Evolutionary conservation across 495 filamentous ascomycete genomes (phyloP).

Genomic region (Xylaria nigripes): DNA sequence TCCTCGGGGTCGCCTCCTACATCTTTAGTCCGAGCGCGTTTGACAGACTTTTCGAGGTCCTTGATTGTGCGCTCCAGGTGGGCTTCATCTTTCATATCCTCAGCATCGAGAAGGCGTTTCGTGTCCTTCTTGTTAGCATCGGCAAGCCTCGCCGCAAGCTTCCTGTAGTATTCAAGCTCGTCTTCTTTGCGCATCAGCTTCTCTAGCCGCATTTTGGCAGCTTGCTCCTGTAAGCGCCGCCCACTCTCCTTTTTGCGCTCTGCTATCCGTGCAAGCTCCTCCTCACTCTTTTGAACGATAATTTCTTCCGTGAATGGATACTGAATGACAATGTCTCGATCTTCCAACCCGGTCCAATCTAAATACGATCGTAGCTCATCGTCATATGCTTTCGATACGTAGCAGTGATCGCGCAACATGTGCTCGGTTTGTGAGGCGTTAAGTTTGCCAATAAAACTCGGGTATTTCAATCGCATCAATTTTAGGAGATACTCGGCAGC

Average conservation of each 20-base stretch:
- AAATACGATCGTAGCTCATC: conserved; percentile 64
- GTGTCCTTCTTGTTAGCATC: conserved; percentile 80
- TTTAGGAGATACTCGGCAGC: conserved; percentile 84
- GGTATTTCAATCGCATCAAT: conserved; percentile 87
- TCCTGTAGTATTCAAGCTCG: conserved; percentile 87
- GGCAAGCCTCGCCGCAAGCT: conserved; percentile 57
- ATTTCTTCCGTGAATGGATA: conserved; percentile 90
- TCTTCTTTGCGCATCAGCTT: conserved; percentile 92
- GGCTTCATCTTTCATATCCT: conserved; percentile 84
- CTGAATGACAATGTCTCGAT: conserved; percentile 80
- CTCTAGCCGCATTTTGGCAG: conserved; percentile 91
- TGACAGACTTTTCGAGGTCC: conserved; percentile 82
- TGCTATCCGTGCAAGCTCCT: conserved; percentile 79
- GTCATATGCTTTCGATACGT: conserved; percentile 75
- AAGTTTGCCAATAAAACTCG: conserved; percentile 74
- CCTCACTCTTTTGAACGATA: conserved; percentile 79
- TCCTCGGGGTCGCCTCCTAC: conserved; percentile 76
- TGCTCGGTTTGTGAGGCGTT: conserved; percentile 78
- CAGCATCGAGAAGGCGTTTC: conserved; percentile 73
- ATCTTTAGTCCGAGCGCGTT: conserved; percentile 82
- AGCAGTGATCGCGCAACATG: conserved; percentile 82
- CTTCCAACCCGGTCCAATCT: conserved; percentile 82
- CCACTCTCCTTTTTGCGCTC: conserved; percentile 92
- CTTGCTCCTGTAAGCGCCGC: conserved; percentile 85
- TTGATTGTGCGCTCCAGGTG: conserved; percentile 70